Conservation (phyloP, 225 moss, liverwort and hornwort genomes). For the Rhytidiadelphus loreus region DNA sequence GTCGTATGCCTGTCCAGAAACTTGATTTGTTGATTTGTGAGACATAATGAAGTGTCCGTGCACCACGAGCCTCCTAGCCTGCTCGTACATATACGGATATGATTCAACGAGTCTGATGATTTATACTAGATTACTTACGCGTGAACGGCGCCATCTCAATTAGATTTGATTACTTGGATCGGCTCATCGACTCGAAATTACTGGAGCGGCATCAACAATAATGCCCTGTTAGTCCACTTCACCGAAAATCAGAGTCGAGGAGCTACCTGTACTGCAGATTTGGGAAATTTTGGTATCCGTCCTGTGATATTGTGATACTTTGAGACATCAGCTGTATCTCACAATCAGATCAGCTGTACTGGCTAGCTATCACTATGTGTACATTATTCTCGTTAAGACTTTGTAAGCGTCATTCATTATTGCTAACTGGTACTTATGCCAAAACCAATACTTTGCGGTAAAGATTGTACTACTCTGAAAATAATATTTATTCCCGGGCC, state of each 20-base stretch:
- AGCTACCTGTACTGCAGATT: not conserved
- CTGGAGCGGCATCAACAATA: not conserved
- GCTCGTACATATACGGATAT: not conserved
- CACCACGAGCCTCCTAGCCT: not conserved
- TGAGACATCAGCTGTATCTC: constrained; percentile 1
- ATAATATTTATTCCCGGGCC: not conserved
- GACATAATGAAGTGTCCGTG: constrained; percentile 19
- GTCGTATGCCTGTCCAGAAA: constrained; percentile 10
- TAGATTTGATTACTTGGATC: constrained; percentile 1
- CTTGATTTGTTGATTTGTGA: constrained; percentile 24
- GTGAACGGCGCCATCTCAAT: not conserved
- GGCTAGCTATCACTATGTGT: not conserved
- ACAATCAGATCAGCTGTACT: constrained; percentile 20
- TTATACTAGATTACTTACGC: not conserved
- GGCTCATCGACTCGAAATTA: not conserved
- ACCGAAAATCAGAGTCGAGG: not conserved
- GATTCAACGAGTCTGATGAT: not conserved
- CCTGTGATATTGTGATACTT: constrained; percentile 1
- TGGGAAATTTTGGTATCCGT: not conserved
- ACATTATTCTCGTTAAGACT: constrained; percentile 20
- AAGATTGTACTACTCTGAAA: not conserved
- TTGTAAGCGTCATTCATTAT: constrained; percentile 2
- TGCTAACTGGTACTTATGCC: not conserved
- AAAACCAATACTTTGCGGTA: not conserved
- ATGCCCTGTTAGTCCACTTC: not conserved